These are phyloP conservation scores for Teunomyces tritomae DNA, from an alignment of 805 yeast species.

Conservation along the genomic window DNA sequence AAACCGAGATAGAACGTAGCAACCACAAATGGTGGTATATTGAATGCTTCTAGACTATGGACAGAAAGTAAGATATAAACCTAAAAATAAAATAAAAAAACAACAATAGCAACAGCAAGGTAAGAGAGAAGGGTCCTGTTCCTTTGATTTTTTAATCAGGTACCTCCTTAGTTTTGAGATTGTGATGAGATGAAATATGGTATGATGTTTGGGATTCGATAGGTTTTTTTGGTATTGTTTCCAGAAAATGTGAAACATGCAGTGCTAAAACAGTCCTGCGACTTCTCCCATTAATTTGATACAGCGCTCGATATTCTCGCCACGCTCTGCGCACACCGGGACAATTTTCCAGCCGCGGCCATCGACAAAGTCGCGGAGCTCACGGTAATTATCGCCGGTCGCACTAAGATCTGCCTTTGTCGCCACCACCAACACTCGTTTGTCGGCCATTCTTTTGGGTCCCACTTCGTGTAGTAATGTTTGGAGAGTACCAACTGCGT, in stretches of 20 bases:
- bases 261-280: slow-evolving; percentile 18
- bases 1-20: background rate
- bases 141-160: too few species aligned
- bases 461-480: slow-evolving; percentile 73
- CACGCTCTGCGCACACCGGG: slow-evolving; percentile 79
- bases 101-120: too few species aligned
- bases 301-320: slow-evolving; percentile 70
- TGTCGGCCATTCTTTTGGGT: slow-evolving; percentile 51
- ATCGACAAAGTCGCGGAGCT: slow-evolving; percentile 45
- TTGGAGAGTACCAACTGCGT: slow-evolving; percentile 67
- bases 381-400: slow-evolving; percentile 46
- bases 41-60: too few species aligned
- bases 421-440: slow-evolving; percentile 73
- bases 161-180: too few species aligned
- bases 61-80: too few species aligned
- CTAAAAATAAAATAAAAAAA: too few species aligned
- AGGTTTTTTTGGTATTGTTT: background rate
- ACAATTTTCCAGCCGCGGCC: slow-evolving; percentile 60
- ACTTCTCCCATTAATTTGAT: slow-evolving; percentile 69
- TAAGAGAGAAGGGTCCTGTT: too few species aligned
- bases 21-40: background rate
- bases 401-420: slow-evolving; percentile 87
- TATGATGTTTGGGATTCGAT: background rate
- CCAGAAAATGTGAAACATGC: background rate
- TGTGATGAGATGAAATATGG: too few species aligned